Evolutionary conservation across 1,139 yeast genomes (phyloP).

Genomic region (Pichia sp.): DNA sequence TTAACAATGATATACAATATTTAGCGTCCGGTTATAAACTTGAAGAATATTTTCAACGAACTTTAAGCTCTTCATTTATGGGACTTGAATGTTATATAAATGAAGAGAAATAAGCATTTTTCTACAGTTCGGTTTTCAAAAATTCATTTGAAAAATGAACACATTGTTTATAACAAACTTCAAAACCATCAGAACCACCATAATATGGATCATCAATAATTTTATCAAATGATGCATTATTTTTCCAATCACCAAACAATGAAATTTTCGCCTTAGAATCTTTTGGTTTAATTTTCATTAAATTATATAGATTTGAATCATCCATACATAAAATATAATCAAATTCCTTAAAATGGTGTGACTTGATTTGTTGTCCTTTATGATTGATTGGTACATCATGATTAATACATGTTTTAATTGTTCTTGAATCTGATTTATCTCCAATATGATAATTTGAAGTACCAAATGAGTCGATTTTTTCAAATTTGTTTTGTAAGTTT

Average conservation of each 20-base stretch:
- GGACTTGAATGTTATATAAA: constrained; percentile 80
- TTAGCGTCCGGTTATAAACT: constrained; percentile 83
- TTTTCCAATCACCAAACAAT: constrained; percentile 75
- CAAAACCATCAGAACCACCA: constrained; percentile 81
- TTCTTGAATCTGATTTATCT: constrained; percentile 71
- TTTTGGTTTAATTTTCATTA: constrained; percentile 55
- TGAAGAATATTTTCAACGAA: constrained; percentile 62
- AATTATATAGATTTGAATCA: constrained; percentile 52
- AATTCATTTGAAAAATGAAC: constrained; percentile 66
- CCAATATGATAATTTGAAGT: constrained; percentile 84
- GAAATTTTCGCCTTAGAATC: constrained; percentile 43
- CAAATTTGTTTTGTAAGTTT: constrained; percentile 37
- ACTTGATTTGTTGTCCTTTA: constrained; percentile 61
- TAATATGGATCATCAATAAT: constrained; percentile 89
- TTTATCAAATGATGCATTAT: constrained; percentile 41
- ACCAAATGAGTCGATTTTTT: constrained; percentile 76
- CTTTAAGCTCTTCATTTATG: constrained; percentile 81
- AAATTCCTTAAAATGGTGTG: constrained; percentile 56
- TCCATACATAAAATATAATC: constrained; percentile 91
- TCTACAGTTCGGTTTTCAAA: constrained; percentile 40
- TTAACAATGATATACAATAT: constrained; percentile 55
- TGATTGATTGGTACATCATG: constrained; percentile 76
- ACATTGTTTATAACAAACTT: constrained; percentile 67
- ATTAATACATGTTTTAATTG: constrained; percentile 58
- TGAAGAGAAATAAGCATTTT: constrained; percentile 43